Conservation (phyloP, 441 rosid species). For the Isatis lusitanica region DNA sequence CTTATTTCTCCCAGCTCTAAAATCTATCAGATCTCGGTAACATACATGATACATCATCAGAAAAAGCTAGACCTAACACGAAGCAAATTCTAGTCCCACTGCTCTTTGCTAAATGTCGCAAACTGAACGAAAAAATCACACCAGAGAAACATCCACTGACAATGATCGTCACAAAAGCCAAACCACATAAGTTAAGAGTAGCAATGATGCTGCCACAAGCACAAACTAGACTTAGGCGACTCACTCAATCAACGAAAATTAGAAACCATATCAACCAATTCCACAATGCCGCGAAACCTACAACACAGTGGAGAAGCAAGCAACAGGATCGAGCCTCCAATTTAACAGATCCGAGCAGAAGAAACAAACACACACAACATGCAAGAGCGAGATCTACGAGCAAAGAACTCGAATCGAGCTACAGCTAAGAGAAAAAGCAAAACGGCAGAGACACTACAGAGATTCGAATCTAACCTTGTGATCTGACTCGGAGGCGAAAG, state of each 20-base stretch:
- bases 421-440: neutral
- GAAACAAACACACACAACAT: slow-evolving; percentile 1
- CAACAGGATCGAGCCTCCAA: slow-evolving; percentile 23
- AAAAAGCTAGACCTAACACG: neutral
- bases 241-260: neutral
- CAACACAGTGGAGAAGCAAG: no score
- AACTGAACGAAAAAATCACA: neutral
- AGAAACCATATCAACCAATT: neutral
- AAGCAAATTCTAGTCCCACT: neutral
- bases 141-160: slow-evolving; percentile 2
- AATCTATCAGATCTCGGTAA: neutral
- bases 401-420: no score
- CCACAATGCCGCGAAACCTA: neutral
- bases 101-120: neutral
- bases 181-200: neutral
- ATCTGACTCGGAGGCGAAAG: slow-evolving; percentile 34
- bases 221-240: neutral
- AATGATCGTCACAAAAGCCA: neutral
- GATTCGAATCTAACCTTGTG: slow-evolving; percentile 33
- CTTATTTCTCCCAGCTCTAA: neutral
- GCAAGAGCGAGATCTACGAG: slow-evolving; percentile 33
- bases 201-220: neutral
- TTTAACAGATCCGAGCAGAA: slow-evolving; percentile 14
- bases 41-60: neutral
- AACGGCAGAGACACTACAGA: slow-evolving; percentile 17